Conservation (phyloP, 345 rosid genomes). For the Syzygium aromaticum region DNA sequence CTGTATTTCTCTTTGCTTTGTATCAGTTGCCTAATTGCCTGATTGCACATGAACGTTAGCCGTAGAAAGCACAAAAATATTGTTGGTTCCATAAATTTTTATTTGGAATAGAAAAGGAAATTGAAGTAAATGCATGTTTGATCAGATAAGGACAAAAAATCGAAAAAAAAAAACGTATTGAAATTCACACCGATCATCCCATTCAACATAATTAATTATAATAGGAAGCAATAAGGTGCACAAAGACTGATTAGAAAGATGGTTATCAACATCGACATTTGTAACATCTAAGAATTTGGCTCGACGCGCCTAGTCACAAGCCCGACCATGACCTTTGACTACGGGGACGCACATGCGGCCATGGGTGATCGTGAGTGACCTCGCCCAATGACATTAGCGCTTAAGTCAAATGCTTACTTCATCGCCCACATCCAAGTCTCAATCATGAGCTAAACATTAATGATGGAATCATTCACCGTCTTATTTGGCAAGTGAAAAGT, state of each 20-base stretch:
- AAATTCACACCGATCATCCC: background rate
- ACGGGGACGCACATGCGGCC: rapidly evolving
- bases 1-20: no score
- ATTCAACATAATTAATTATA: no score
- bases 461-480: background rate
- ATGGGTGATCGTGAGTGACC: background rate
- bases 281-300: background rate
- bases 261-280: no score
- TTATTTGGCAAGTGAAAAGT: background rate
- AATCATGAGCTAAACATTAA: background rate
- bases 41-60: no score
- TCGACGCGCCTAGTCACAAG: rapidly evolving
- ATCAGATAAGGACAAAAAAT: background rate
- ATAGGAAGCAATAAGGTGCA: background rate
- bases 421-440: background rate
- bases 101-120: no score
- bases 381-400: background rate
- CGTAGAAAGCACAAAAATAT: no score
- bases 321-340: background rate
- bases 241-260: no score
- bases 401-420: background rate
- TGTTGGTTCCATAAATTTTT: no score
- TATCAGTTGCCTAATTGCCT: no score
- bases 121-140: no score
- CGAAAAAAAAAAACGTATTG: no score